These are phyloP conservation scores for Pistacia integerrima DNA, from an alignment of 345 rosid genomes.

Conservation along the genomic window DNA sequence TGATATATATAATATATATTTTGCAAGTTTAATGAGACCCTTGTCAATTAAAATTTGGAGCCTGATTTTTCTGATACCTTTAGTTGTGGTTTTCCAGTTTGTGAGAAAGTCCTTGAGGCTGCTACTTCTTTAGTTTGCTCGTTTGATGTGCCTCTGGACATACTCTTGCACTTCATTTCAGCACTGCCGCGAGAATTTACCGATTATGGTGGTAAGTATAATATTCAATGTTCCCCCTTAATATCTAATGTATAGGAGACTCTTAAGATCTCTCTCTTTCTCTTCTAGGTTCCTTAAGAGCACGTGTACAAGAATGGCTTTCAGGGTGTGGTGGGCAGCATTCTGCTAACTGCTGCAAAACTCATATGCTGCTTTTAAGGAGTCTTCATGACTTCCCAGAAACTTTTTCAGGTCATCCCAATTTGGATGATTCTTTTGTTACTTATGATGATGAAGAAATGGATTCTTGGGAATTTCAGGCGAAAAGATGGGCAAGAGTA, in stretches of 20 bases:
- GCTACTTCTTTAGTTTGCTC: conserved; percentile 56
- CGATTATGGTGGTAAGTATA: conserved; percentile 70
- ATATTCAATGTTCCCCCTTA: conserved; percentile 3
- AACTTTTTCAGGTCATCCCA: conserved; percentile 38
- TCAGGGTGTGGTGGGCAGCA: conserved; percentile 37
- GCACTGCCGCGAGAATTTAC: conserved; percentile 80
- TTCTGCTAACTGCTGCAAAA: conserved; percentile 21
- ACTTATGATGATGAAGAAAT: conserved; percentile 83
- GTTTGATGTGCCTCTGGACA: conserved; percentile 65
- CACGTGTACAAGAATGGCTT: conserved; percentile 67
- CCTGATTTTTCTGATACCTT: conserved; percentile 11
- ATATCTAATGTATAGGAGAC: not conserved
- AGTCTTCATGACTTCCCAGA: conserved; percentile 62
- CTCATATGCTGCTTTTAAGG: conserved; percentile 42
- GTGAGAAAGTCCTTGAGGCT: conserved; percentile 63
- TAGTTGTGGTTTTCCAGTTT: conserved; percentile 46
- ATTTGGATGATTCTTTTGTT: conserved; percentile 30
- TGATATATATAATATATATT: conserved; percentile 14
- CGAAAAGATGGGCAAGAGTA: conserved; percentile 79
- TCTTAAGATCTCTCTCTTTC: conserved; percentile 1
- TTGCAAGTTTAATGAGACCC: conserved; percentile 5
- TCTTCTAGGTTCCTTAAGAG: conserved; percentile 52
- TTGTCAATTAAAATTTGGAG: conserved; percentile 3
- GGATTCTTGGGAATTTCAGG: conserved; percentile 83
- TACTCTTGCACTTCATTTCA: conserved; percentile 70